Percentiles rank a stretch among this genome's conserved stretches.
Evolutionary conservation across 257 asterid genomes (phyloP).

Genomic region (Penstemon newberryi): DNA sequence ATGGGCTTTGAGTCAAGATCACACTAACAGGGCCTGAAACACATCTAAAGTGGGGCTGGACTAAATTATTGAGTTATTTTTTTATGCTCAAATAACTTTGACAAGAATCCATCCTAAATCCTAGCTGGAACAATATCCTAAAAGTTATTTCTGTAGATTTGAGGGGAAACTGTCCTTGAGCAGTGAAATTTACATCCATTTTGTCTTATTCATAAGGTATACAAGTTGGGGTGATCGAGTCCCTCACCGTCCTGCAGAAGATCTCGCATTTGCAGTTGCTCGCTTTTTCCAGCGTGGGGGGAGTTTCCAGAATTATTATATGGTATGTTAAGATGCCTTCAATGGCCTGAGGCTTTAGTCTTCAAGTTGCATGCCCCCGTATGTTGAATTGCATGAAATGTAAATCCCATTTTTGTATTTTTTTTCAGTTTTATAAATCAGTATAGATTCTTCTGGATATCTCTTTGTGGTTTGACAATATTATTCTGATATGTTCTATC

Average conservation of each 20-base stretch:
- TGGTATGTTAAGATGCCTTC: constrained; percentile 51
- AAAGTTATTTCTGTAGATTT: constrained; percentile 12
- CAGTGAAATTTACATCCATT: constrained; percentile 19
- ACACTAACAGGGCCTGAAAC: constrained; percentile 1
- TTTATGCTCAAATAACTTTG: not conserved
- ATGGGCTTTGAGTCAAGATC: constrained; percentile 3
- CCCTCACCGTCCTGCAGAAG: constrained; percentile 87
- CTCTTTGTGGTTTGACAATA: constrained; percentile 8
- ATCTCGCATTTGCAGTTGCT: constrained; percentile 95
- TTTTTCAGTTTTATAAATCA: not conserved
- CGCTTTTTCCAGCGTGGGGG: constrained; percentile 98
- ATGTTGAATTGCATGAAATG: not conserved
- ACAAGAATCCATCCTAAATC: not conserved
- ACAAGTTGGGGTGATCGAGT: constrained; percentile 85
- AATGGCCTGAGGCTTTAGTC: constrained; percentile 9
- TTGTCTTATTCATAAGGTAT: constrained; percentile 53
- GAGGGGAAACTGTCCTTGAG: constrained; percentile 7
- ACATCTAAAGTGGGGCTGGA: not conserved
- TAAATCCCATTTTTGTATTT: not conserved
- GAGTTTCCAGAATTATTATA: constrained; percentile 87
- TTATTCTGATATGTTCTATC: constrained; percentile 5
- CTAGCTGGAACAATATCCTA: constrained; percentile 3
- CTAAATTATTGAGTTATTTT: not conserved
- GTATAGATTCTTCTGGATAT: constrained; percentile 2
- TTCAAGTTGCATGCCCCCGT: constrained; percentile 20